Conservation (phyloP, 2,329 filamentous ascomycete species). For the Nakataea oryzae region DNA sequence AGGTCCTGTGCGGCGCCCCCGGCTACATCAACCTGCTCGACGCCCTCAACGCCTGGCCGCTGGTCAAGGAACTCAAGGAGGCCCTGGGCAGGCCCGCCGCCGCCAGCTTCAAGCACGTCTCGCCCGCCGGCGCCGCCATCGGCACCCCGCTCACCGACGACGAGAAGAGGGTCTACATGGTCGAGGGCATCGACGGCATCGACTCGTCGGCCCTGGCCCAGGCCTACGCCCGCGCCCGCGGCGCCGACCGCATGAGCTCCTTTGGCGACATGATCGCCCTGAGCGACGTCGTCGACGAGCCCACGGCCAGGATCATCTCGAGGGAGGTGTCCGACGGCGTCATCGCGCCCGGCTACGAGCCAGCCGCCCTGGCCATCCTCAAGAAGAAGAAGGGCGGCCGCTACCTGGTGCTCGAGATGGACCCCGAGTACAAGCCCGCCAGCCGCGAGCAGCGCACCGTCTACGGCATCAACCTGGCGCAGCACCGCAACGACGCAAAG, state of each 20-base stretch:
- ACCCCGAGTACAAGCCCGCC: constrained; percentile 72
- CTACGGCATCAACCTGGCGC: constrained; percentile 78
- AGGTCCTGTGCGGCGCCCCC: constrained; percentile 78
- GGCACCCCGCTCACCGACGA: constrained; percentile 76
- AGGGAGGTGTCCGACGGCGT: constrained; percentile 97
- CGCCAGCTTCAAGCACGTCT: constrained; percentile 98
- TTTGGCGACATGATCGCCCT: constrained; percentile 96
- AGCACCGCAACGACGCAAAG: constrained; percentile 85
- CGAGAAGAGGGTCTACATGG: constrained; percentile 97
- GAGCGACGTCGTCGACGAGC: constrained; percentile 79
- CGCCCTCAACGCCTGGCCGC: constrained; percentile 89
- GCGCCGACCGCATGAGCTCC: constrained; percentile 96
- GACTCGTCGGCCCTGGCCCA: constrained; percentile 80
- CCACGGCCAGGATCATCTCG: constrained; percentile 94
- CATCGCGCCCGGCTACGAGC: constrained; percentile 78
- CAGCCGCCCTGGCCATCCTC: constrained; percentile 79
- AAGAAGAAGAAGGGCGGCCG: constrained; percentile 98
- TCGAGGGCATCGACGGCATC: constrained; percentile 85
- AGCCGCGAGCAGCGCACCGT: constrained; percentile 79
- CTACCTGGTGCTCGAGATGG: constrained; percentile 93
- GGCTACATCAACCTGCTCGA: constrained; percentile 98
- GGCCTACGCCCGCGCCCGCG: constrained; percentile 89
- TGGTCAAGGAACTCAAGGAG: constrained; percentile 91
- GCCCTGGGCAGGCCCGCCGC: constrained; percentile 83
- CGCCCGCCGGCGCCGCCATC: constrained; percentile 89